A percentile compares a stretch with the other conserved stretches of the same genome.
Evolutionary conservation across 2,329 filamentous ascomycete species (phyloP).

Genomic region (Cladobotryum protrusum): DNA sequence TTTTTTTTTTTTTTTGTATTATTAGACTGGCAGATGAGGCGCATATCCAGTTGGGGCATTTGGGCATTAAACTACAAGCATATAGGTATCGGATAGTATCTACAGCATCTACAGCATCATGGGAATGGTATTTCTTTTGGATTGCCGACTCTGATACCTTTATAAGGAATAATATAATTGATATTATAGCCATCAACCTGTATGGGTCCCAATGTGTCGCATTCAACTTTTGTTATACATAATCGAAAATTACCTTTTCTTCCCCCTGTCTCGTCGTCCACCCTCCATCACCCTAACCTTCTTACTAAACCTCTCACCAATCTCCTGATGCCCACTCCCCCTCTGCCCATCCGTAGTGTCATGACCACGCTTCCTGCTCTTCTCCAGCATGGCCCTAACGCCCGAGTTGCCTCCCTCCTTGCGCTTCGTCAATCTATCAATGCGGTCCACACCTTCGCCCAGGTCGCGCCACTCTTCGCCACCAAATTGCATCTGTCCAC

Average conservation of each 20-base stretch:
- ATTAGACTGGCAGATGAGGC: not conserved
- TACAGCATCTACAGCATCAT: not conserved
- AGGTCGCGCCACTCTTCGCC: conserved; percentile 91
- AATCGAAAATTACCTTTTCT: conserved; percentile 27
- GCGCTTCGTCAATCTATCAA: conserved; percentile 72
- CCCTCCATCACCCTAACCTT: conserved; percentile 51
- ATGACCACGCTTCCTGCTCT: conserved; percentile 73
- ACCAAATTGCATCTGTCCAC: conserved; percentile 63
- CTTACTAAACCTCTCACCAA: conserved; percentile 72
- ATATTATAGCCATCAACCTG: not conserved
- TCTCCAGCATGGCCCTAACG: conserved; percentile 63
- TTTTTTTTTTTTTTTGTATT: not conserved
- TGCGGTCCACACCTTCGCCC: conserved; percentile 78
- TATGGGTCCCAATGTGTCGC: not conserved
- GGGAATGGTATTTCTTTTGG: not conserved
- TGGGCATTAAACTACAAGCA: too few relatives aligned
- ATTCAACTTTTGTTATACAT: not conserved
- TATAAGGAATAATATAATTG: not conserved
- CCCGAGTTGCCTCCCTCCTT: conserved; percentile 51
- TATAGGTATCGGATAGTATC: not conserved
- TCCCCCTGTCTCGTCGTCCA: conserved; percentile 40
- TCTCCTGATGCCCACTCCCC: conserved; percentile 53
- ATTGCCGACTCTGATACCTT: not conserved
- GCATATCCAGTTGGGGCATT: too few relatives aligned
- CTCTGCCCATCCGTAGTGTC: conserved; percentile 64